Base-by-base conservation (phyloP, 2,329 filamentous ascomycete species). In the Fusarium annulatum region DNA sequence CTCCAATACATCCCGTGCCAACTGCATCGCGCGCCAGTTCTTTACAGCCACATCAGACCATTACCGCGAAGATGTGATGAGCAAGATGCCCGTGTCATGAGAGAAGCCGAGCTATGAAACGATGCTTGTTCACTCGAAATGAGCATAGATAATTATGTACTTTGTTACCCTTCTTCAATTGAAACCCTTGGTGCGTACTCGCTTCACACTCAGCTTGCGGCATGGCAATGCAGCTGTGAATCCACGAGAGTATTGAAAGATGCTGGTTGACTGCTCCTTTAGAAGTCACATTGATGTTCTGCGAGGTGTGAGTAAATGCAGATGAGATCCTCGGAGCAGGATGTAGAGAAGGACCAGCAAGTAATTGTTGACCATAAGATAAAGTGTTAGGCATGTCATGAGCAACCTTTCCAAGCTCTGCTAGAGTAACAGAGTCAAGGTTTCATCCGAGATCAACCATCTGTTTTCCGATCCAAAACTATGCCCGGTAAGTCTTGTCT, bases 321-420 rank as follows among this genome's bases (percentile, higher is more conserved):
- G 7, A 14, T 15, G 2, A 7, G 2, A 11, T 23, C 3, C 9
- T 34, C 1, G 0, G 15, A 18, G 8, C 7, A 33, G 15, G 11
- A 12, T 23, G 5, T 5, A 6, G 18, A 15, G 9, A 52, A 19
- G 2, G 7, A 2, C 26, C 26, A 26, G 26, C 26, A 26, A 26
- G 14, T 16, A n/a, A n/a, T 48, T n/a, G 14, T 11, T 6, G 4
- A 7, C 4, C 14, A 30, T 9, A 10, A 7, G 26, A 30, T 30
- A 26, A 28, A 21, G 26, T 5, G 14, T 12, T 12, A 18, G 9
- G 5, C 9, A 30, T 30, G 28, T 16, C 7, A 9, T 16, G 14
- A 10, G n/a, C n/a, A 23, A 10, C 12, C n/a, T 2, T 52, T 15
- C 3, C n/a, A 15, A 36, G 18, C n/a, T 21, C 11, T 9, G 33